Conservation (phyloP, 1,139 yeast species). For the Debaryomyces nepalensis region DNA sequence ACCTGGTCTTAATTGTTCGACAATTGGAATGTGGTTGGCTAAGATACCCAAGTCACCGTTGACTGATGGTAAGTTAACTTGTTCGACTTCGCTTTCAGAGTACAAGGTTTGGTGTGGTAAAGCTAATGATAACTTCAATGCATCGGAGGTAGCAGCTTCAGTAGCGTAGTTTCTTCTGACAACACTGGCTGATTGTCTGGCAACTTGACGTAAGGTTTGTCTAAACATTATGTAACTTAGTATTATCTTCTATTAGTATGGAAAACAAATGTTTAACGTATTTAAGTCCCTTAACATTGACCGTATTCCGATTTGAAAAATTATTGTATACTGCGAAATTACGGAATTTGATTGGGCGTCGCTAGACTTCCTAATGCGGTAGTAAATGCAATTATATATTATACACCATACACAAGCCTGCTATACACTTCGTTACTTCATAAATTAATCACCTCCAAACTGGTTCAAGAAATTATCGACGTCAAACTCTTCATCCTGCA, state of each 20-base stretch:
- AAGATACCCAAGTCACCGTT: slow-evolving; percentile 97
- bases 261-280: slow-evolving; percentile 2
- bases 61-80: slow-evolving; percentile 95
- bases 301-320: slow-evolving; percentile 18
- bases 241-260: slow-evolving; percentile 7
- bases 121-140: slow-evolving; percentile 86
- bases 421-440: background rate
- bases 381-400: slow-evolving; percentile 15
- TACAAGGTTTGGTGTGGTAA: slow-evolving; percentile 79
- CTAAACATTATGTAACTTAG: slow-evolving; percentile 57
- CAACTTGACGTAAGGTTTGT: slow-evolving; percentile 67
- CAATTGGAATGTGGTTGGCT: slow-evolving; percentile 97
- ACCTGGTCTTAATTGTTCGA: slow-evolving; percentile 97
- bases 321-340: slow-evolving; percentile 13
- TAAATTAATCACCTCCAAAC: slow-evolving; percentile 43
- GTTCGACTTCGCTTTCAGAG: slow-evolving; percentile 62
- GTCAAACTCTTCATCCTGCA: slow-evolving; percentile 43
- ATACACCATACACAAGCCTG: background rate
- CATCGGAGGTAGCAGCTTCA: slow-evolving; percentile 75
- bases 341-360: slow-evolving; percentile 35
- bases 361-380: slow-evolving; percentile 36
- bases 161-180: slow-evolving; percentile 89
- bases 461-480: slow-evolving; percentile 54
- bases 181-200: slow-evolving; percentile 64
- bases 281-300: slow-evolving; percentile 7